A percentile compares a stretch with the other conserved stretches of the same genome.
phyloP scores from a whole-genome alignment of 768 basidiomycete species.

The Psilocybe cubensis region DNA sequence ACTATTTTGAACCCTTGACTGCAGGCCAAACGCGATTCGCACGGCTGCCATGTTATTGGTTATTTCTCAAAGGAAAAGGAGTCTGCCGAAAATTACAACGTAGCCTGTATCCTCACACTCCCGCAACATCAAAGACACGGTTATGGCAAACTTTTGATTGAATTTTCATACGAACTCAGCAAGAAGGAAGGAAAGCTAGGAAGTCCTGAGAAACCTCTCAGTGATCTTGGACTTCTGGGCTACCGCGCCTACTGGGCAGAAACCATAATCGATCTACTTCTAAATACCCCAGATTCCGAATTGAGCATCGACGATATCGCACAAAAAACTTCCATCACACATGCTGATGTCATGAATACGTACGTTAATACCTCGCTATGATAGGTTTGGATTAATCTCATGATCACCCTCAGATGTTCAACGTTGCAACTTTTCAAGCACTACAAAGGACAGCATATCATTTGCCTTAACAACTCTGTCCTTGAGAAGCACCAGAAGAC shows the following conservation, averaged over 20 bases:
- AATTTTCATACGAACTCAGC: constrained; percentile 97
- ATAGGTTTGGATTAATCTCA: constrained; percentile 9
- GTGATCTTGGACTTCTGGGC: constrained; percentile 88
- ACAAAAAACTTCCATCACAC: constrained; percentile 92
- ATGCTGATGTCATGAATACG: constrained; percentile 98
- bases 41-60: constrained; percentile 93
- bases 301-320: constrained; percentile 97
- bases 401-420: constrained; percentile 66
- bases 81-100: constrained; percentile 96
- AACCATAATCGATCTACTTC: constrained; percentile 88
- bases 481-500: constrained; percentile 90
- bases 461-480: constrained; percentile 88
- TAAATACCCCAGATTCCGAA: constrained; percentile 74
- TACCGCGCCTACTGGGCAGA: constrained; percentile 99
- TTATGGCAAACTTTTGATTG: constrained; percentile 94
- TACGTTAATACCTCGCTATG: constrained; percentile 46
- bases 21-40: constrained; percentile 82
- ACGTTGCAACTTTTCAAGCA: constrained; percentile 95
- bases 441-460: constrained; percentile 93
- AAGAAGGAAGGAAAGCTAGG: constrained; percentile 96
- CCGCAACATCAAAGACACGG: constrained; percentile 98
- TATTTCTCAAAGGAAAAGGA: constrained; percentile 99
- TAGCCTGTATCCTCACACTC: constrained; percentile 97
- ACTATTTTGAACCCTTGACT: constrained; percentile 9
- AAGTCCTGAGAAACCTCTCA: constrained; percentile 96